Percentiles rank a stretch among this genome's conserved stretches.
Conservation (phyloP, 306 rosid genomes). For the Fragaria ananassa region DNA sequence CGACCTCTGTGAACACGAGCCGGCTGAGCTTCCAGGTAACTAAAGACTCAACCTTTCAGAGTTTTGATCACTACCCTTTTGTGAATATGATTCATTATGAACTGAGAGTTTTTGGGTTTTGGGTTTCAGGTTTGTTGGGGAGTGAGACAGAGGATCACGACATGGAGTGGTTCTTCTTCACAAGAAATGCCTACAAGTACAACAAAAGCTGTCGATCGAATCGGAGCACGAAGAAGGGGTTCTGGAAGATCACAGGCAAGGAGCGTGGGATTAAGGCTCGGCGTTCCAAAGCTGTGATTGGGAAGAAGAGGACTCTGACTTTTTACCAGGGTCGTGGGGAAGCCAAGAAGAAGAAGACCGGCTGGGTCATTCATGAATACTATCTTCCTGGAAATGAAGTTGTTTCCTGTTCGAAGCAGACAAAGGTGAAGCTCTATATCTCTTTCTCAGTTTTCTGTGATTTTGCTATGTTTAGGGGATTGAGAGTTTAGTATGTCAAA, state of each 20-base stretch:
- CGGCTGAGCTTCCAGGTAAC: slow-evolving; percentile 49
- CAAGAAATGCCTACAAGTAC: slow-evolving; percentile 33
- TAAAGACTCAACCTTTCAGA: neutral
- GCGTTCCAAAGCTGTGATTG: slow-evolving; percentile 37
- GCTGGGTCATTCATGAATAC: slow-evolving; percentile 70
- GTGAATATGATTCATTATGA: neutral
- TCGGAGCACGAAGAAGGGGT: slow-evolving; percentile 49
- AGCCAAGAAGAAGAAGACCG: slow-evolving; percentile 23
- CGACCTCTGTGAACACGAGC: slow-evolving; percentile 50
- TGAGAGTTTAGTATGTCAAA: neutral
- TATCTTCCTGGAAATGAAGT: slow-evolving; percentile 13
- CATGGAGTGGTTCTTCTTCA: slow-evolving; percentile 58
- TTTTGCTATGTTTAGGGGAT: neutral
- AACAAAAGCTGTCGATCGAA: slow-evolving; percentile 32
- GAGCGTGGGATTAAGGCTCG: slow-evolving; percentile 34
- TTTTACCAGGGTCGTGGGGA: slow-evolving; percentile 33
- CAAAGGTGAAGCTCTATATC: neutral
- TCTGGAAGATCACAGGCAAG: slow-evolving; percentile 63
- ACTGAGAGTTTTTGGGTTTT: neutral
- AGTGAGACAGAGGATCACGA: slow-evolving; percentile 16
- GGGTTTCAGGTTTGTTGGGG: neutral
- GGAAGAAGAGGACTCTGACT: slow-evolving; percentile 58
- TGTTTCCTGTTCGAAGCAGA: slow-evolving; percentile 19
- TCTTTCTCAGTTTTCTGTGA: neutral
- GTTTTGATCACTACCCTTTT: neutral